Percentiles rank a stretch among this genome's conserved stretches.
phyloP scores from a whole-genome alignment of 2,329 filamentous ascomycete genomes.

The Verticillium dahliae region DNA sequence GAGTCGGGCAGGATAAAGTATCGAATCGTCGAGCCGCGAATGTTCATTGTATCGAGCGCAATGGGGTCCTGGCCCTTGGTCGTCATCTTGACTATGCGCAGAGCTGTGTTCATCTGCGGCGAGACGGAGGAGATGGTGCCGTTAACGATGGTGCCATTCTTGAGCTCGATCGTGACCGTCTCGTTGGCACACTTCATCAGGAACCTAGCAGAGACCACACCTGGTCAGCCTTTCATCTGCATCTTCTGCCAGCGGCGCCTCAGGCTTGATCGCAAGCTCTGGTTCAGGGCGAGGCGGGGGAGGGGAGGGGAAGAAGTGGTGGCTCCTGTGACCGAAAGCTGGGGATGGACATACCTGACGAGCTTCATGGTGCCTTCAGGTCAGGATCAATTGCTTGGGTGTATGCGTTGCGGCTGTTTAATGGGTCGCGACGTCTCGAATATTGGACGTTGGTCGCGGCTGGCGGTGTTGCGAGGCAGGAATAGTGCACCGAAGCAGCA shows the following conservation, averaged over 20 bases:
- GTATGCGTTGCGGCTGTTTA: not conserved
- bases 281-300: conserved; percentile 13
- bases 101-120: conserved; percentile 96
- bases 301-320: too few species aligned
- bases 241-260: not conserved
- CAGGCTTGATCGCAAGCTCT: conserved; percentile 2
- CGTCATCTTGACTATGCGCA: conserved; percentile 96
- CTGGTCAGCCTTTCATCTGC: conserved; percentile 3
- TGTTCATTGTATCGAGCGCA: conserved; percentile 89
- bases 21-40: conserved; percentile 90
- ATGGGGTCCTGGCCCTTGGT: conserved; percentile 80
- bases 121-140: conserved; percentile 96
- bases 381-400: not conserved
- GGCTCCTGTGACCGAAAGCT: too few species aligned
- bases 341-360: conserved; percentile 64
- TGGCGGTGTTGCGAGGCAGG: not conserved
- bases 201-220: conserved; percentile 55
- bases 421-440: not conserved
- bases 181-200: conserved; percentile 99
- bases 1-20: conserved; percentile 97
- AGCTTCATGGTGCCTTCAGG: conserved; percentile 72
- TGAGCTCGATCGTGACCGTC: conserved; percentile 96
- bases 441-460: not conserved
- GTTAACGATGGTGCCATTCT: conserved; percentile 96
- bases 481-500: not conserved